Base-by-base conservation (phyloP, 2,329 filamentous ascomycete species). In the Nemania bipapillata region DNA sequence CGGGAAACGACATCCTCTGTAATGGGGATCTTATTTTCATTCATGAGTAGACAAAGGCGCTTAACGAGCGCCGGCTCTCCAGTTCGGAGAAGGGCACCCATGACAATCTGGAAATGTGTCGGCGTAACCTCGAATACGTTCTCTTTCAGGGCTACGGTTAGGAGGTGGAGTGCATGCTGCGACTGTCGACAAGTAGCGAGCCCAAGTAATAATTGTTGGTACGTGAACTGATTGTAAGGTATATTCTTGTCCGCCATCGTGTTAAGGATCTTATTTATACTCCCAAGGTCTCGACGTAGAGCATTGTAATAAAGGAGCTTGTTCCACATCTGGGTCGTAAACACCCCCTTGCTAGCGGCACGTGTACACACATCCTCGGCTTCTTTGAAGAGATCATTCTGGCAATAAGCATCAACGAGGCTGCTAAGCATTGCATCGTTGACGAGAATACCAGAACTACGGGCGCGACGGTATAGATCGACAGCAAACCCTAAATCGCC, bases 251-350 rank as follows among this genome's bases (percentile, higher is more conserved):
- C 77, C 24, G 81, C 82, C 87, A 89, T 89, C 40, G 75, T 69
- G 40, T 80, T 78, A 24, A 88, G 79, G 6, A 87, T 65, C 4
- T 79, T 81, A 73, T 87, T 84, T 61, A 87, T 81, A 55, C 80
- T 80, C n/a, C 76, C 77, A 6, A 88, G 77, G 60, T 85, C 83
- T 63, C 90, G 86, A 6, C 86, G 85, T 63, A 87, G 81, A 6
- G 92, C 92, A 77, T 93, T 86, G 68, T 91, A 87, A 64, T 86
- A 84, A 4, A 97, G 82, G 35, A 97, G 81, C 61, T 88, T 85
- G 76, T 97, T 97, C 92, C 92, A 97, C 76, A 93, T 87, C 35
- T 85, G 82, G 1, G 89, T 89, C 1, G 85, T 82, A 1, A 88
- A 85, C 20, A 83, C 77, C 0, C 83, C 81, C 69, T 84, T 82